phyloP scores from a whole-genome alignment of 768 basidiomycete genomes.

The Sistotremastrum niveocremeum region DNA sequence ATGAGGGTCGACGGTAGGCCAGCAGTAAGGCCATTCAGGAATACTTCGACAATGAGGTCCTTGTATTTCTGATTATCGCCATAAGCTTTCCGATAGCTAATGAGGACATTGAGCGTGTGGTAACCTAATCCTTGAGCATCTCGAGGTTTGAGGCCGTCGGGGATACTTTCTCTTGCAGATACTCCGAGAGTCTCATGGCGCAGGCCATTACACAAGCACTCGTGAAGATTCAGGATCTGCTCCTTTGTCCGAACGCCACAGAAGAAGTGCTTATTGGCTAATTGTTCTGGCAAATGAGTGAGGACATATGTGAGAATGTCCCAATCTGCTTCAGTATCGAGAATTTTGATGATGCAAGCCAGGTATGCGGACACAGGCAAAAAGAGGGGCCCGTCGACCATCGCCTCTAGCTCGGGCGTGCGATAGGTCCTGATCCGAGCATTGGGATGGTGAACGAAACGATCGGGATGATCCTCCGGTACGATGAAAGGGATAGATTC shows the following conservation, averaged over 20 bases:
- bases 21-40: conserved; percentile 48
- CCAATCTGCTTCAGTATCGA: conserved; percentile 76
- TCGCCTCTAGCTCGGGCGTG: conserved; percentile 25
- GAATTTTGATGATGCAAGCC: conserved; percentile 40
- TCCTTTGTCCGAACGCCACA: conserved; percentile 74
- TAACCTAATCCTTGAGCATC: conserved; percentile 85
- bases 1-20: conserved; percentile 68
- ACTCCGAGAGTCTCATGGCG: conserved; percentile 42
- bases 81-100: conserved; percentile 77
- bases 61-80: conserved; percentile 37
- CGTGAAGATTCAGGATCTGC: conserved; percentile 48
- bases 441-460: background rate
- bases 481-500: no score
- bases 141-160: conserved; percentile 46
- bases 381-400: conserved; percentile 32
- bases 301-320: conserved; percentile 86
- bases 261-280: conserved; percentile 92
- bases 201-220: conserved; percentile 55
- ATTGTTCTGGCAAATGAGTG: conserved; percentile 80
- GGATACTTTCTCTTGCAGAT: conserved; percentile 41
- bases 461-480: no score
- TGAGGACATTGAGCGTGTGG: conserved; percentile 74
- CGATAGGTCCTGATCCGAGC: background rate
- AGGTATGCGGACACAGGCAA: conserved; percentile 73
- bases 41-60: conserved; percentile 60